These are phyloP conservation scores for Pachyrhizus erosus DNA, from an alignment of 306 rosid genomes.

Conservation along the genomic window DNA sequence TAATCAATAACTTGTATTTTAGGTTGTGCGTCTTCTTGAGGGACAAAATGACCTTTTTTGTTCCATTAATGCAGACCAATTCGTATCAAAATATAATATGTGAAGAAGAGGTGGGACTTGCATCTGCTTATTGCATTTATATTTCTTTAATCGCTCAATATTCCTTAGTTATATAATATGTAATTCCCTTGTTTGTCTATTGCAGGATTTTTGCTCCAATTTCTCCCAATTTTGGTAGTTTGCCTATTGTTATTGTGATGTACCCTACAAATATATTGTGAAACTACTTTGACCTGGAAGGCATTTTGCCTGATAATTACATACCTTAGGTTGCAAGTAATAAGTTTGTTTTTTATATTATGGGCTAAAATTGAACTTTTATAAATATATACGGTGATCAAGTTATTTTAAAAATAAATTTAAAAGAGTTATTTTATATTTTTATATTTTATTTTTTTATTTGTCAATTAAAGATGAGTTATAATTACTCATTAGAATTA, in stretches of 20 bases:
- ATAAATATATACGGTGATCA: too few species aligned
- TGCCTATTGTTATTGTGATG: not conserved
- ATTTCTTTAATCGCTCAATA: not conserved
- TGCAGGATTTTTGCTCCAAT: not conserved
- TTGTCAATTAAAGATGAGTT: too few species aligned
- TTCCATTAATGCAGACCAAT: slow-evolving; percentile 48
- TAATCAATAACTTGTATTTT: slow-evolving; percentile 23
- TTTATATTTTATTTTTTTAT: too few species aligned
- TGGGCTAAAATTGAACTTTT: too few species aligned
- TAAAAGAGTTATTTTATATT: too few species aligned
- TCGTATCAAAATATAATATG: slow-evolving; percentile 39
- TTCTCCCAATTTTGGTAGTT: not conserved
- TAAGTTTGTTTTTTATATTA: too few species aligned
- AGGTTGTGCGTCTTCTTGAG: slow-evolving; percentile 75
- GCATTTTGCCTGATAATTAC: not conserved
- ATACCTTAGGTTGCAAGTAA: too few species aligned
- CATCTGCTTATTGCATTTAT: not conserved
- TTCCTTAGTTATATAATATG: not conserved
- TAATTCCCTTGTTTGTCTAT: not conserved
- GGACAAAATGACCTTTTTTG: slow-evolving; percentile 59
- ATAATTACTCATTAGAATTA: too few species aligned
- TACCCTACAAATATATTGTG: not conserved
- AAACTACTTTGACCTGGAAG: not conserved
- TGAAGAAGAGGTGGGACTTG: slow-evolving; percentile 21
- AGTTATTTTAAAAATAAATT: too few species aligned